Percentiles rank a stretch among this genome's conserved stretches.
phyloP scores from a whole-genome alignment of 306 rosid species.

The Carpinus fangiana region DNA sequence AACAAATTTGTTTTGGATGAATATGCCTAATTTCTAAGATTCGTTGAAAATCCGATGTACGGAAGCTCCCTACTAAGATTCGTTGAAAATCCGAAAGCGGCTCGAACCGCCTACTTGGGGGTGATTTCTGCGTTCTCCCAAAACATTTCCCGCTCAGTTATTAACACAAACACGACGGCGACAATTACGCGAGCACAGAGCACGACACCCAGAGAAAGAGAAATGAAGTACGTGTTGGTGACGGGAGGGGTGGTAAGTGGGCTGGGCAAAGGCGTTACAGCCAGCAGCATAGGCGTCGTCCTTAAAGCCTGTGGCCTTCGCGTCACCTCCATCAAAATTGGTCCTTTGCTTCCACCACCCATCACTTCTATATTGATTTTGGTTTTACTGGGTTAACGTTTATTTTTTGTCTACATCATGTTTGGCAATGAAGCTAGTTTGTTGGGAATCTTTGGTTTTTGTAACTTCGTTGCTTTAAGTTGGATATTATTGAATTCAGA shows the following conservation, averaged over 20 bases:
- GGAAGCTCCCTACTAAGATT: background rate
- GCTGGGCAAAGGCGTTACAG: constrained; percentile 99
- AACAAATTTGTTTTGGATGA: too few species aligned
- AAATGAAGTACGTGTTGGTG: constrained; percentile 87
- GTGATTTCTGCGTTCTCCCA: background rate
- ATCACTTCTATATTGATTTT: background rate
- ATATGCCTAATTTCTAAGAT: background rate
- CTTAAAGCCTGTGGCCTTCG: constrained; percentile 97
- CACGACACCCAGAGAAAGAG: background rate
- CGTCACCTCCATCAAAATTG: constrained; percentile 95
- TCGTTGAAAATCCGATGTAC: background rate
- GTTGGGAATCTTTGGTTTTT: constrained; percentile 6
- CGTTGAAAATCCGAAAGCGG: background rate
- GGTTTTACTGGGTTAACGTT: constrained; percentile 1
- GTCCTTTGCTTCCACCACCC: constrained; percentile 33
- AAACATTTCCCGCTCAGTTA: constrained; percentile 44
- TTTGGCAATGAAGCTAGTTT: background rate
- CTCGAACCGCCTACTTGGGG: background rate
- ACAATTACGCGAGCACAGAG: constrained; percentile 2
- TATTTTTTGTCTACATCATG: background rate
- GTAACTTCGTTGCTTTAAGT: background rate
- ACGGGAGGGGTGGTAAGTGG: constrained; percentile 98
- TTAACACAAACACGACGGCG: constrained; percentile 42
- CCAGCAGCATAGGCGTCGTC: constrained; percentile 96
- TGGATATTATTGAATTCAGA: background rate